Conservation (phyloP, 75 land plant species). For the Cryptomeria japonica region DNA sequence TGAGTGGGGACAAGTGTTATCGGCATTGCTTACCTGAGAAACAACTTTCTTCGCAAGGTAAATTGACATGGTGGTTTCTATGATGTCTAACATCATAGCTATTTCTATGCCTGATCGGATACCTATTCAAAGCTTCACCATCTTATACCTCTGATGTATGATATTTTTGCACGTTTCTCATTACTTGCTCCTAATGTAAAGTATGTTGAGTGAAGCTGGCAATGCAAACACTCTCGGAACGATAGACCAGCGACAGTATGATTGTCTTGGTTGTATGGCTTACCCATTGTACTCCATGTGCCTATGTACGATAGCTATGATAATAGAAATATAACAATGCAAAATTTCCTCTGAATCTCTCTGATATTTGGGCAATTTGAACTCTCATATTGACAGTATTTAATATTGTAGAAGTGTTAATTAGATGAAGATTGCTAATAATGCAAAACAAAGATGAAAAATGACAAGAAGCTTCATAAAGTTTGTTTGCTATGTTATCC, state of each 20-base stretch:
- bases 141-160: not conserved
- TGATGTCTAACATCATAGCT: not conserved
- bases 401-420: not conserved
- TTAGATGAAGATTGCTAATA: not conserved
- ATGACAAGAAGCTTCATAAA: not conserved
- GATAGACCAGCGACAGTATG: not conserved
- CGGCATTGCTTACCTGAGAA: not conserved
- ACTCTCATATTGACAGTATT: not conserved
- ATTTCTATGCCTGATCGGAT: not conserved
- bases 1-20: not conserved
- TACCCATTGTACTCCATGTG: not conserved
- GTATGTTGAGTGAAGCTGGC: not conserved
- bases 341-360: not conserved
- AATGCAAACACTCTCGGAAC: not conserved
- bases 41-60: not conserved
- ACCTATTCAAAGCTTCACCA: not conserved
- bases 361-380: not conserved
- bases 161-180: not conserved
- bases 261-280: not conserved
- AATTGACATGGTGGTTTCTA: not conserved
- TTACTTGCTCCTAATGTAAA: slow-evolving; percentile 1
- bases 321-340: not conserved
- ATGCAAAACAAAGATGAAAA: not conserved
- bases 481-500: not conserved
- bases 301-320: slow-evolving; percentile 10